Evolutionary conservation across 108 stramenopile genomes (phyloP), one percentile per base, ranked within the genome.

Genomic region (Tribonema minus): DNA sequence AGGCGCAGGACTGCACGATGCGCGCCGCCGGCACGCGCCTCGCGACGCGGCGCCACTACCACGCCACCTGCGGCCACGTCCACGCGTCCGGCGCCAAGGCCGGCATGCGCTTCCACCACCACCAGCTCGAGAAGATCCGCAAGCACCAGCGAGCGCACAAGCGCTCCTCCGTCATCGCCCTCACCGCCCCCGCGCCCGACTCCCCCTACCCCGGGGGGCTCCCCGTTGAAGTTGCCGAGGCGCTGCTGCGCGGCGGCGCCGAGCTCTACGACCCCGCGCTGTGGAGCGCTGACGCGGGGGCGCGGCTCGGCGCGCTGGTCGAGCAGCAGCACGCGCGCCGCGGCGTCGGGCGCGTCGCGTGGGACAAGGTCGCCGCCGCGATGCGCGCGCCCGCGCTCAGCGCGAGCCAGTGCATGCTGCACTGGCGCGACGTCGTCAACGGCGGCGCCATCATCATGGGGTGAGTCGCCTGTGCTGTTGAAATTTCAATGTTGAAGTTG

Each of bases 81-180:
- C 77, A 79, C 68, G 39, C 61, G 61, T 67, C 61, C 40, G 67
- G 77, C 54, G 26, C 66, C 36, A 12, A 32, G 68, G 64, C 67
- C 58, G 67, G 76, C 34, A 77, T 77, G 76, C 58, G 68, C n/a
- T 77, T 77, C 67, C 76, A 77, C 40, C 76, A 77, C 67, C 76
- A 77, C 67, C 76, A 77, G 67, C 67, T 77, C 36, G 76, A 77
- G 58, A 77, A 77, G 32, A 67, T 77, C 41, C 67, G 67, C 39
- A 77, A 77, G 67, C 76, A 77, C 76, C 76, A 77, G 39, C 41
- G 76, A 40, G 67, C 77, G 23, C 77, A 79, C 58, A 15, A 9
- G 9, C 46, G 46, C 20, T 9, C 20, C 15, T 15, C 15, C 46
- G 46, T 20, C 9, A 15, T 20, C 9, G 20, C 15, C 46, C 15